These are phyloP conservation scores for Penicillium flavigenum DNA, from an alignment of 495 filamentous ascomycete genomes.

Conservation along the genomic window DNA sequence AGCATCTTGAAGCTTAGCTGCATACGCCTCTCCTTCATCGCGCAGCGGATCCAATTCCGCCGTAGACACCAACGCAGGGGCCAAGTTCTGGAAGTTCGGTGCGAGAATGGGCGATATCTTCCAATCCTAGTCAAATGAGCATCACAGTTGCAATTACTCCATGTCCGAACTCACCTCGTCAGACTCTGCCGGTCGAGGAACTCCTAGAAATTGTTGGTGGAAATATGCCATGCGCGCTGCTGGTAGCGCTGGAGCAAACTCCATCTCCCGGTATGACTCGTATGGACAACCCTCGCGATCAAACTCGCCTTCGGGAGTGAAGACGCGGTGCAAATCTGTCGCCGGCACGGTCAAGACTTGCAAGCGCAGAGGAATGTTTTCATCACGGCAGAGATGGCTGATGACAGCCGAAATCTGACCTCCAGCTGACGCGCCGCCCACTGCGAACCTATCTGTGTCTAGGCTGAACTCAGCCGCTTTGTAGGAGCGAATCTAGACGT, in stretches of 20 bases:
- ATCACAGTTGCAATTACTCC: background rate
- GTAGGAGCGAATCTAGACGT: slow-evolving; percentile 30
- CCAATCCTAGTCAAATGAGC: slow-evolving; percentile 32
- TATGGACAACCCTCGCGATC: slow-evolving; percentile 38
- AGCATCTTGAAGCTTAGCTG: slow-evolving; percentile 37
- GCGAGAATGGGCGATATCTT: slow-evolving; percentile 42
- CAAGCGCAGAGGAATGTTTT: slow-evolving; percentile 33
- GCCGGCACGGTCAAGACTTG: slow-evolving; percentile 40
- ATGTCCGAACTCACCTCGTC: slow-evolving; percentile 27
- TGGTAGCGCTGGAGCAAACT: slow-evolving; percentile 36
- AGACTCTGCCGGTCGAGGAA: slow-evolving; percentile 34
- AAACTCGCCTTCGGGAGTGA: slow-evolving; percentile 37
- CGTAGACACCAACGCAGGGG: slow-evolving; percentile 46
- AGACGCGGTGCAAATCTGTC: slow-evolving; percentile 37
- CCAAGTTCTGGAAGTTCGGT: slow-evolving; percentile 34
- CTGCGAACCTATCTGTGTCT: slow-evolving; percentile 30
- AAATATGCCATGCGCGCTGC: slow-evolving; percentile 42
- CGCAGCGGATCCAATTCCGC: slow-evolving; percentile 48
- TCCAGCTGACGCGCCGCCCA: slow-evolving; percentile 41
- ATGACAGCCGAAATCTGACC: slow-evolving; percentile 42
- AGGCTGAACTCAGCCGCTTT: slow-evolving; percentile 37
- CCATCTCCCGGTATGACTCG: slow-evolving; percentile 43
- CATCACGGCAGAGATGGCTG: slow-evolving; percentile 39
- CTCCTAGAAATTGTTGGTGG: slow-evolving; percentile 39
- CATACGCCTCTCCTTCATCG: slow-evolving; percentile 49